Base-by-base conservation (phyloP, 768 basidiomycete genomes). In the Pleurotus djamor region DNA sequence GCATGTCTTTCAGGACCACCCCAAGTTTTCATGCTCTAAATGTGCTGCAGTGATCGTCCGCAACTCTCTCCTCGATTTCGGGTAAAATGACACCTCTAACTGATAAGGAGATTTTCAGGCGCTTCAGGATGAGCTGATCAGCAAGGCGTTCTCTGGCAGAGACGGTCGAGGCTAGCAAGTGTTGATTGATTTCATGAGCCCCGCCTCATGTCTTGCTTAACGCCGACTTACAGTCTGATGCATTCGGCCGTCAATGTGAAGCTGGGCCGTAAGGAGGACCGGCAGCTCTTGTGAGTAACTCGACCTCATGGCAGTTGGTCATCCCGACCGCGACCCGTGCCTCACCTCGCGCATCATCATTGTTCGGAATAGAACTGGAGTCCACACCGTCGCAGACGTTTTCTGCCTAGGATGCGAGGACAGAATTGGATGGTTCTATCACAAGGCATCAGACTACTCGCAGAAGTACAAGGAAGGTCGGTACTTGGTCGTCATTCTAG, bases 381-480 rank as follows among this genome's bases (percentile, higher is more conserved):
- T 89, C 4, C 90, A 93, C 63, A 87, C 87, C 1, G 92, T 94
- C 5, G 88, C 90, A 10, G 92, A 94, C 67, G 83, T 86, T 1
- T 92, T 83, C 68, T 94, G 92, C 66, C 55, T 89, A 35, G 90
- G 89, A 0, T 94, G 92, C 72, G 85, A 87, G 59, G 89, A 89
- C 13, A 80, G 89, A 37, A 59, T 93, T 4, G 91, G 92, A 0
- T 94, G 92, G 91, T 91, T 79, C 67, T 94, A 94, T 64, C 84
- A 90, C 69, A 89, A 87, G 67, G 90, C 92, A 10, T 81, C 86
- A 0, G 89, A 93, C 63, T 74, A 76, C 41, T 79, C 83, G 2
- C 92, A 94, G 81, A 92, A 88, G 68, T 93, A 94, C 68, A 94
- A 93, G 71, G 92, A 94, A 82, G 88, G 91, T 84, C 36, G 41